Percentiles rank a stretch among this genome's conserved stretches.
phyloP scores from a whole-genome alignment of 2,329 filamentous ascomycete genomes.

The Exophiala mesophila region DNA sequence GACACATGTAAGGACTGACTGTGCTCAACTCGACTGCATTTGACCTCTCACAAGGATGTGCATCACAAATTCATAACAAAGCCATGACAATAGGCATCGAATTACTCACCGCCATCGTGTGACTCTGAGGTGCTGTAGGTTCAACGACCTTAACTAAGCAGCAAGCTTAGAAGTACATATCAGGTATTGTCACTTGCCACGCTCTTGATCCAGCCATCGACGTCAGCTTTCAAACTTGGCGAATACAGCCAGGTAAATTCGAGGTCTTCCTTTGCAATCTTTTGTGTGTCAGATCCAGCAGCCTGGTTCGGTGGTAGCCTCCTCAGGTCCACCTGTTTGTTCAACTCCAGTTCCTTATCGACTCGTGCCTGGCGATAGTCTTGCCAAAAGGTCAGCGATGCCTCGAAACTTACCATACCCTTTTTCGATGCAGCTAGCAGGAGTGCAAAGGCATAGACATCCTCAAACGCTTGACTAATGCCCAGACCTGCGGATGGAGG shows the following conservation, averaged over 20 bases:
- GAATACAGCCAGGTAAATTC: slow-evolving; percentile 43
- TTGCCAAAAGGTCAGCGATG: slow-evolving; percentile 40
- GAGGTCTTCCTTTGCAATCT: slow-evolving; percentile 30
- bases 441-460: slow-evolving; percentile 45
- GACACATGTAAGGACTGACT: no score
- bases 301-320: slow-evolving; percentile 36
- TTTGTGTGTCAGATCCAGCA: slow-evolving; percentile 3
- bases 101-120: no score
- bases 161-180: no score
- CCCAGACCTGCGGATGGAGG: slow-evolving; percentile 53
- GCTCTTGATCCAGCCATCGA: slow-evolving; percentile 30
- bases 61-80: no score
- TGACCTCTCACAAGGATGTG: no score
- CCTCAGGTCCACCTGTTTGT: slow-evolving; percentile 44
- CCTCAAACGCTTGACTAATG: slow-evolving; percentile 52
- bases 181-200: no score
- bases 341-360: slow-evolving; percentile 46
- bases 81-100: no score
- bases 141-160: no score
- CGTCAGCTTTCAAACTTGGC: slow-evolving; percentile 37
- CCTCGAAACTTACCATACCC: slow-evolving; percentile 12
- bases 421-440: slow-evolving; percentile 30
- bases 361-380: slow-evolving; percentile 45
- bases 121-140: no score
- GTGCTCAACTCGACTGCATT: no score